phyloP scores from a whole-genome alignment of 1,284 basidiomycete genomes.

The Vanrija pseudolonga region DNA sequence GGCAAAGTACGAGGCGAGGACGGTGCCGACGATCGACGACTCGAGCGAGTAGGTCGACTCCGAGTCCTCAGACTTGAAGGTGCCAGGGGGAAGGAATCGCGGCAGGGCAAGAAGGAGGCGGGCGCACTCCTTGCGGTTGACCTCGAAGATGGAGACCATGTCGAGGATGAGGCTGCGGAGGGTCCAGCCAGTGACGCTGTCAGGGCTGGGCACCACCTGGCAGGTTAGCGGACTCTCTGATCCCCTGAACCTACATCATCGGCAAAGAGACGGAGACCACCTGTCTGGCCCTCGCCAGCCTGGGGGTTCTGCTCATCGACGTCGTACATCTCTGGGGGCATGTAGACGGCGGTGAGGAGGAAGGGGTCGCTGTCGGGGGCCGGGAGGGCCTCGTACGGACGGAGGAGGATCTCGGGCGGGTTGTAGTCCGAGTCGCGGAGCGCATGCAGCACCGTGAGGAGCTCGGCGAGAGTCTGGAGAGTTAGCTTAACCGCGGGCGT shows the following conservation, averaged over 20 bases:
- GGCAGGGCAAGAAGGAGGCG: constrained; percentile 80
- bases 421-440: constrained; percentile 29
- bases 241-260: constrained; percentile 57
- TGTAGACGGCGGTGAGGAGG: constrained; percentile 69
- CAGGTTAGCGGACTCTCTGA: too few species aligned
- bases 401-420: constrained; percentile 54
- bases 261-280: constrained; percentile 66
- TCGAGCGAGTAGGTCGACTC: constrained; percentile 44
- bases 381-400: constrained; percentile 56
- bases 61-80: constrained; percentile 58
- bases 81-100: constrained; percentile 75
- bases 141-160: constrained; percentile 84
- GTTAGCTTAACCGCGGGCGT: neutral
- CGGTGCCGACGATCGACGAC: constrained; percentile 51
- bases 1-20: constrained; percentile 70
- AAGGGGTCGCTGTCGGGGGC: constrained; percentile 58
- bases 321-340: constrained; percentile 71
- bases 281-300: constrained; percentile 54
- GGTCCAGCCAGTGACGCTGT: constrained; percentile 71
- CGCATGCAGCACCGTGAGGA: constrained; percentile 34
- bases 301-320: constrained; percentile 55
- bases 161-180: constrained; percentile 76
- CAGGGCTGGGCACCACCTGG: constrained; percentile 64
- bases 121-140: constrained; percentile 94
- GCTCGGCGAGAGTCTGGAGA: constrained; percentile 33